Conservation (phyloP, 495 filamentous ascomycete genomes). For the Entonaema liquescens region DNA sequence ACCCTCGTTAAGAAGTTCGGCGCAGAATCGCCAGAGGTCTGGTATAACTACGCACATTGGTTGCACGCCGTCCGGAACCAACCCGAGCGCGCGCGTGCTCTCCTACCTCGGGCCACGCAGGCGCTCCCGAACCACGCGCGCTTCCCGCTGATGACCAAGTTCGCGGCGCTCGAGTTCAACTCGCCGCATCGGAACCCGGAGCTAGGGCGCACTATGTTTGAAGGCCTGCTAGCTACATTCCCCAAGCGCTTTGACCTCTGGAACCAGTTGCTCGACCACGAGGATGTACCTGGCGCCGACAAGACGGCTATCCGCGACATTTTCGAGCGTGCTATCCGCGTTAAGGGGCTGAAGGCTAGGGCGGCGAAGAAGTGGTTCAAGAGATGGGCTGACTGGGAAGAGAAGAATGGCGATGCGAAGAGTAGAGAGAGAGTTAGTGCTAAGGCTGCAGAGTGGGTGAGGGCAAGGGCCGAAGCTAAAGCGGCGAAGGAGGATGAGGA, state of each 20-base stretch:
- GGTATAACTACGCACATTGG: constrained; percentile 95
- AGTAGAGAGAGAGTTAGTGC: constrained; percentile 75
- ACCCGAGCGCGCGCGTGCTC: constrained; percentile 76
- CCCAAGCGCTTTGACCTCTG: constrained; percentile 90
- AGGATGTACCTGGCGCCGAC: constrained; percentile 61
- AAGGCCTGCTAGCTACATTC: constrained; percentile 82
- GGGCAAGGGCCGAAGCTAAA: constrained; percentile 48
- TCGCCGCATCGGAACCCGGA: constrained; percentile 85
- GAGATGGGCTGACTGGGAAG: constrained; percentile 83
- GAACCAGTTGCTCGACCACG: constrained; percentile 89
- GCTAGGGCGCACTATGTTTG: constrained; percentile 93
- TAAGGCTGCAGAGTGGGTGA: constrained; percentile 73
- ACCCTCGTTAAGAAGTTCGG: constrained; percentile 87
- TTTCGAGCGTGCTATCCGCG: constrained; percentile 79
- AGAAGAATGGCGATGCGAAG: constrained; percentile 74
- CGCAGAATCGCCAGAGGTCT: constrained; percentile 76
- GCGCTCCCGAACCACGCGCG: constrained; percentile 75
- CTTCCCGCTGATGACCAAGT: constrained; percentile 81
- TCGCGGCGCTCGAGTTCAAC: constrained; percentile 90
- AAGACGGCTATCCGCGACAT: constrained; percentile 69
- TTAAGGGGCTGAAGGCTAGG: constrained; percentile 73
- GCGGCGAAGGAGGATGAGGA: constrained; percentile 40
- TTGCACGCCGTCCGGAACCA: constrained; percentile 73
- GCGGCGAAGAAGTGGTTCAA: constrained; percentile 84
- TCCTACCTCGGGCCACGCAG: constrained; percentile 88